These are phyloP conservation scores for Trichoderma virens DNA, from an alignment of 495 filamentous ascomycete genomes.

Conservation along the genomic window DNA sequence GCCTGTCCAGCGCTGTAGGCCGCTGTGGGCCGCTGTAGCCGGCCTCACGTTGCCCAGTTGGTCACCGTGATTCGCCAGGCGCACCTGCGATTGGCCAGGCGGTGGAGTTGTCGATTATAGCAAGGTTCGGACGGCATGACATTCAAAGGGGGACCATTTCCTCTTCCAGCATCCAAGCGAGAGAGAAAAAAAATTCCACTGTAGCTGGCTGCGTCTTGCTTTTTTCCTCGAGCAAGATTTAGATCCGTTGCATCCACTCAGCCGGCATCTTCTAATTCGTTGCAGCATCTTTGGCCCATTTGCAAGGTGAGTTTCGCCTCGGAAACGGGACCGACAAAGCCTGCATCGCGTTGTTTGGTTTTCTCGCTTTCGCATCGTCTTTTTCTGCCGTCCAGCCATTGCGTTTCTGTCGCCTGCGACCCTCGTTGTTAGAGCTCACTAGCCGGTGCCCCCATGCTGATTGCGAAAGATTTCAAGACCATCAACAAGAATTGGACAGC, in stretches of 20 bases:
- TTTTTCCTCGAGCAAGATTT: no score
- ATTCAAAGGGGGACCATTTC: neutral
- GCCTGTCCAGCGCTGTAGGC: neutral
- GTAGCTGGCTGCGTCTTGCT: no score
- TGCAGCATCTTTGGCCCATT: neutral
- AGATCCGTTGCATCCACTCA: neutral
- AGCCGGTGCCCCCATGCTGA: slow-evolving; percentile 29
- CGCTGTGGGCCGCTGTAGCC: neutral
- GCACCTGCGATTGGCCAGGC: neutral
- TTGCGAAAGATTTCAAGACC: slow-evolving; percentile 41
- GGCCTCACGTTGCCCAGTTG: neutral
- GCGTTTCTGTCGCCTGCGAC: neutral
- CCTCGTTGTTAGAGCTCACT: neutral
- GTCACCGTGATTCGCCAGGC: neutral
- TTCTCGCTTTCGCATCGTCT: neutral
- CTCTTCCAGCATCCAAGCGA: neutral
- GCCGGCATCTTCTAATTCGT: no score
- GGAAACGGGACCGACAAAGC: neutral
- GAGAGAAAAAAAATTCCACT: neutral
- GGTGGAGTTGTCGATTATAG: neutral
- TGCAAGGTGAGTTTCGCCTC: neutral
- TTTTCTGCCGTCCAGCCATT: neutral
- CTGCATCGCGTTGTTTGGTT: neutral
- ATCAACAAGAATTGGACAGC: slow-evolving; percentile 26
- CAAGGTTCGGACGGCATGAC: neutral